phyloP scores from a whole-genome alignment of 2,329 filamentous ascomycete species.

The Cytospora piceicola region DNA sequence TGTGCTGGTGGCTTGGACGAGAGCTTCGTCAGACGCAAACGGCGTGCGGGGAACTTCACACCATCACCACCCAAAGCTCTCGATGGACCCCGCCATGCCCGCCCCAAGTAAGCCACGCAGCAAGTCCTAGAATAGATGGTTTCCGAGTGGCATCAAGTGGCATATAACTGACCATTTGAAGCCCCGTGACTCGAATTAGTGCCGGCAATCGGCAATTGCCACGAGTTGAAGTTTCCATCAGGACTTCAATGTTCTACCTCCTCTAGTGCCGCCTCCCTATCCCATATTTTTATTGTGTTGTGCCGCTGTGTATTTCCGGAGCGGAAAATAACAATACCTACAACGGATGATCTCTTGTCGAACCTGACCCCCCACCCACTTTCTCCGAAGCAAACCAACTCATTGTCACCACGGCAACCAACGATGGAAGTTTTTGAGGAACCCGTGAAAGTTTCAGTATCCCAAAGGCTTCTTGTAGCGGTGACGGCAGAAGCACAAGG shows the following conservation, averaged over 20 bases:
- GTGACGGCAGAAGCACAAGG: conserved; percentile 6
- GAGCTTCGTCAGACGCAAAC: background rate
- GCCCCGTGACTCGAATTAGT: background rate
- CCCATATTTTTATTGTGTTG: background rate
- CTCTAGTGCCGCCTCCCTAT: background rate
- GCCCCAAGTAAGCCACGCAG: background rate
- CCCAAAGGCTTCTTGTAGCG: background rate
- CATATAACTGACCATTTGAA: background rate
- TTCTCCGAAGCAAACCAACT: no score
- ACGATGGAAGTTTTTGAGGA: background rate
- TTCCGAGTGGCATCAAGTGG: background rate
- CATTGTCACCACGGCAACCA: background rate
- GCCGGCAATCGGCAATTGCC: background rate
- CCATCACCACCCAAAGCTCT: background rate
- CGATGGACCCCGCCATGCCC: background rate
- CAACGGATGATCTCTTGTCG: background rate
- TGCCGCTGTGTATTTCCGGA: background rate
- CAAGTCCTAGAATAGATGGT: background rate
- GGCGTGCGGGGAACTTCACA: background rate
- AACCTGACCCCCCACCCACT: background rate
- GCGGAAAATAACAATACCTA: background rate
- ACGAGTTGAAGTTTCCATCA: background rate
- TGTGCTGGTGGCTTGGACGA: background rate
- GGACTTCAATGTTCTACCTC: no score
- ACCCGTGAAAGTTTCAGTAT: no score